Percentiles rank a stretch among this genome's conserved stretches.
Conservation (phyloP, 2,329 filamentous ascomycete genomes). For the Epichloe baconii region DNA sequence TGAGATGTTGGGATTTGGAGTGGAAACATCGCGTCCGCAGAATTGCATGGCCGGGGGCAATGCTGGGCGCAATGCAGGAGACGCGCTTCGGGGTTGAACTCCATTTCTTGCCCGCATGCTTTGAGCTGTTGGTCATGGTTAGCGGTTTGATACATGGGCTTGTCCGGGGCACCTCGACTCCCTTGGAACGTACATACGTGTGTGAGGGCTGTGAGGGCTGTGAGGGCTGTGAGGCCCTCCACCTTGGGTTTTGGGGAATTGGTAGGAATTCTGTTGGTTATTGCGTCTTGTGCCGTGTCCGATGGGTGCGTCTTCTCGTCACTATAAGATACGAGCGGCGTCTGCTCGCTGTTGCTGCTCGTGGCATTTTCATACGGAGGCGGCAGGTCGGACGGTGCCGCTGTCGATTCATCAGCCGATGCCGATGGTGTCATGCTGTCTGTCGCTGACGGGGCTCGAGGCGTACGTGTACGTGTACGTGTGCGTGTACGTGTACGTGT, state of each 20-base stretch:
- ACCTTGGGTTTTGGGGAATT: not conserved
- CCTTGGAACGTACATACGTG: too few relatives aligned
- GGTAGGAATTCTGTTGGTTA: not conserved
- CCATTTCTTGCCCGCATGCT: not conserved
- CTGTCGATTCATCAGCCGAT: not conserved
- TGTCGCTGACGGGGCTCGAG: too few relatives aligned
- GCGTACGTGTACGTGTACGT: too few relatives aligned
- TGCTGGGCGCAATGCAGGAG: conserved; percentile 3
- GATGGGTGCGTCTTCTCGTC: not conserved
- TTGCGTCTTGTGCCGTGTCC: not conserved
- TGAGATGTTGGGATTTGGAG: not conserved
- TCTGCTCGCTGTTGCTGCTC: not conserved
- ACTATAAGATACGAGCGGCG: not conserved
- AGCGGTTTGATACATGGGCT: not conserved
- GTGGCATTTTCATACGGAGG: conserved; percentile 1
- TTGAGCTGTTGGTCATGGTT: not conserved
- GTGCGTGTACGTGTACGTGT: too few relatives aligned
- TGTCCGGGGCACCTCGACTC: too few relatives aligned
- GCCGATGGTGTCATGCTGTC: not conserved
- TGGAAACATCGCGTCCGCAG: conserved; percentile 3
- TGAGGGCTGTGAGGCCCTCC: not conserved
- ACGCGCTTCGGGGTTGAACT: not conserved
- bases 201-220: not conserved
- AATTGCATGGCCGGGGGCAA: not conserved
- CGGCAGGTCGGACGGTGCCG: not conserved